Evolutionary conservation across 345 rosid genomes (phyloP).

Genomic region (Litchi chinensis): DNA sequence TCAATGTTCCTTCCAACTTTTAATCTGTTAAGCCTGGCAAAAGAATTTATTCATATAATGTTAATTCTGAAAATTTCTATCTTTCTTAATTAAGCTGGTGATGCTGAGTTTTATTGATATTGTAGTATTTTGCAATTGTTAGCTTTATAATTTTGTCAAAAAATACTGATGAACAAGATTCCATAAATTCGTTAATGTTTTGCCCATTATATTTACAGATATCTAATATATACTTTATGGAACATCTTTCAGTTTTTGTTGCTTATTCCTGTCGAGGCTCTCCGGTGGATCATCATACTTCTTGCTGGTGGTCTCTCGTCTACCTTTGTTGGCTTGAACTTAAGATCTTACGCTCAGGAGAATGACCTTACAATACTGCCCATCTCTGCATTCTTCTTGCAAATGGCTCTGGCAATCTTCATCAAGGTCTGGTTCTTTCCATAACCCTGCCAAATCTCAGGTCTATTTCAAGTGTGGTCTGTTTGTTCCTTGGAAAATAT

Average conservation of each 20-base stretch:
- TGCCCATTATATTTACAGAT: background rate
- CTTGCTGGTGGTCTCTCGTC: constrained; percentile 68
- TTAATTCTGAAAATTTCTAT: background rate
- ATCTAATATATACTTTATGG: constrained; percentile 10
- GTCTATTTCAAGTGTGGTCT: background rate
- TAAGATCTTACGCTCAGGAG: constrained; percentile 53
- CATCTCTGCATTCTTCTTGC: constrained; percentile 71
- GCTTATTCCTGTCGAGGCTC: constrained; percentile 76
- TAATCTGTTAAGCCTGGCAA: background rate
- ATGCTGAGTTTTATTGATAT: background rate
- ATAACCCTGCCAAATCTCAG: constrained; percentile 23
- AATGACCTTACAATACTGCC: constrained; percentile 54
- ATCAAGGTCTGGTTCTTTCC: constrained; percentile 96
- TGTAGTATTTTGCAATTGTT: background rate
- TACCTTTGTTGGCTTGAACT: constrained; percentile 71
- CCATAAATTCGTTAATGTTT: background rate
- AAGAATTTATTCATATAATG: background rate
- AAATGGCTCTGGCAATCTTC: constrained; percentile 81
- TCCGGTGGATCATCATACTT: constrained; percentile 85
- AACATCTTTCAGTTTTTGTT: constrained; percentile 64
- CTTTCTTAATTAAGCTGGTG: background rate
- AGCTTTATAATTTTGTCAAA: background rate
- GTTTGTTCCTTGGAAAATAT: background rate
- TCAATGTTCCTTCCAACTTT: background rate
- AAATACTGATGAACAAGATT: background rate